Conservation (phyloP, 83 land plant genomes). For the Picea mariana region DNA sequence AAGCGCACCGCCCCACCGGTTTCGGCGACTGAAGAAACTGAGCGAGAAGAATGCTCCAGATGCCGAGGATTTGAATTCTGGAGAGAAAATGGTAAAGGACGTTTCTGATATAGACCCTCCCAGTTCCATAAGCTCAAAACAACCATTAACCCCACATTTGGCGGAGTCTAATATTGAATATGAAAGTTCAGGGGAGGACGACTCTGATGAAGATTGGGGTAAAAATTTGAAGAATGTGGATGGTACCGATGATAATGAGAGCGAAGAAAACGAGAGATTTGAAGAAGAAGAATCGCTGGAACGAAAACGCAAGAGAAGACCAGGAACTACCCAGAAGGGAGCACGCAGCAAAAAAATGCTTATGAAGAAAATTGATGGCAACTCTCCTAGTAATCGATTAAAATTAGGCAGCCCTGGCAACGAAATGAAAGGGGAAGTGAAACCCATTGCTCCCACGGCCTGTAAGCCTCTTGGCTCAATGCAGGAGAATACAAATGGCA, state of each 20-base stretch:
- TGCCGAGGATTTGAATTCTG: neutral
- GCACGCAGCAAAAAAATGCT: slow-evolving; percentile 9
- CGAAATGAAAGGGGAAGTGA: slow-evolving; percentile 1
- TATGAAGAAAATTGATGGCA: too few relatives aligned
- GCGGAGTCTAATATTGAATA: neutral
- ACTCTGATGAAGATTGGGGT: slow-evolving; percentile 20
- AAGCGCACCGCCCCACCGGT: slow-evolving; percentile 15
- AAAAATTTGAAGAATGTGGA: slow-evolving; percentile 57
- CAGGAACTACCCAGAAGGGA: slow-evolving; percentile 30
- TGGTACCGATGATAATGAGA: slow-evolving; percentile 37
- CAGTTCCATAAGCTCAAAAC: neutral
- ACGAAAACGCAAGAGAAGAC: slow-evolving; percentile 28
- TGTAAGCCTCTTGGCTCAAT: slow-evolving; percentile 17
- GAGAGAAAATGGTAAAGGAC: neutral
- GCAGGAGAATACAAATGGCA: slow-evolving; percentile 7
- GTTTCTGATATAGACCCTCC: neutral
- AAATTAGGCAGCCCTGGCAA: slow-evolving; percentile 20
- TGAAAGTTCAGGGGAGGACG: slow-evolving; percentile 19
- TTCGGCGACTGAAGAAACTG: slow-evolving; percentile 32
- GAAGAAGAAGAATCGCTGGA: slow-evolving; percentile 41
- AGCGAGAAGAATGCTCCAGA: slow-evolving; percentile 13
- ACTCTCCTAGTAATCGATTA: slow-evolving; percentile 4
- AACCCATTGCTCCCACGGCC: slow-evolving; percentile 16
- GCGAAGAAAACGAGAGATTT: slow-evolving; percentile 26
- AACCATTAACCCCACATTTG: slow-evolving; percentile 1